A percentile compares a stretch with the other conserved stretches of the same genome.
Conservation (phyloP, 2,329 filamentous ascomycete species). For the Penicillium brasilianum region DNA sequence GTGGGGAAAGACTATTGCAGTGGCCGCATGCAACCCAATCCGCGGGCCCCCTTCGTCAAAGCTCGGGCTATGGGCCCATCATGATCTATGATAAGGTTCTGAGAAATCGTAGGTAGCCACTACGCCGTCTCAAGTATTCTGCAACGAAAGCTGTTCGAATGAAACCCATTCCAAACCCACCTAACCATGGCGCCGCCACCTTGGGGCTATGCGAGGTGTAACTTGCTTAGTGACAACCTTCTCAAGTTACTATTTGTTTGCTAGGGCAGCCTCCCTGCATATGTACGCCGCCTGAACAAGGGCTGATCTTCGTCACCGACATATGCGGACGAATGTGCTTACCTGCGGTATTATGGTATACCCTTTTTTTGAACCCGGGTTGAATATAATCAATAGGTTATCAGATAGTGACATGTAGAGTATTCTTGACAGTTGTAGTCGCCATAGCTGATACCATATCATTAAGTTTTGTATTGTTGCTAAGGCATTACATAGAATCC, state of each 20-base stretch:
- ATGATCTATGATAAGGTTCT: not conserved
- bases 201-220: not conserved
- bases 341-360: not conserved
- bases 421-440: not conserved
- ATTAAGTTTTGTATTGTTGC: not conserved
- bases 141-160: not conserved
- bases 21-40: not conserved
- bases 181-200: not conserved
- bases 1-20: constrained; percentile 4
- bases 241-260: not conserved
- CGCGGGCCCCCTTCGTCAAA: not conserved
- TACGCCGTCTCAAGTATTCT: not conserved
- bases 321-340: not conserved
- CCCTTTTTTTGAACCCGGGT: not conserved
- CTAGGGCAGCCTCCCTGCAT: constrained; percentile 5
- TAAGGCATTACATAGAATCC: not conserved
- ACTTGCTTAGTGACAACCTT: not conserved
- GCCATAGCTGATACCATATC: not conserved
- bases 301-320: not conserved
- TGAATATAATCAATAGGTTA: not conserved
- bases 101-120: not conserved
- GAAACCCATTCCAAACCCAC: not conserved
- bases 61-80: not conserved
- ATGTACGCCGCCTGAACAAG: constrained; percentile 4
- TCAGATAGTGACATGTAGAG: not conserved